Percentiles rank a stretch among this genome's conserved stretches.
phyloP scores from a whole-genome alignment of 2,329 filamentous ascomycete species.

The Raffaelea albimanens region DNA sequence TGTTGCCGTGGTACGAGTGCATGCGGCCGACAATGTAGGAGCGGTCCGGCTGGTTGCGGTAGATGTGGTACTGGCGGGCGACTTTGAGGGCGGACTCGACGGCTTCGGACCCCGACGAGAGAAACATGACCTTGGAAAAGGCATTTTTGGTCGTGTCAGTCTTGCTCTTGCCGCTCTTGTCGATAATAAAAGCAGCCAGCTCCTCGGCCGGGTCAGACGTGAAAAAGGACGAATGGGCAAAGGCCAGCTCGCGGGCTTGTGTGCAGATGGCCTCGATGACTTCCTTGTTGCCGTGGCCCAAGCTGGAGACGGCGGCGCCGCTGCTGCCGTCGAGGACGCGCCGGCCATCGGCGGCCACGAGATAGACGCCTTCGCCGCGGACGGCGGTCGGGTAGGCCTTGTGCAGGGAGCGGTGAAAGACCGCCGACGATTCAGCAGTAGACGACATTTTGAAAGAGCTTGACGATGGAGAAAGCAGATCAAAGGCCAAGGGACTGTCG shows the following conservation, averaged over 20 bases:
- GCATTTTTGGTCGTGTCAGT: constrained; percentile 10
- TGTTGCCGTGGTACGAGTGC: no score
- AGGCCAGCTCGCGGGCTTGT: constrained; percentile 31
- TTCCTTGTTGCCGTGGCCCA: constrained; percentile 57
- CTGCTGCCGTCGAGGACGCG: constrained; percentile 62
- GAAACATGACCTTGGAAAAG: constrained; percentile 28
- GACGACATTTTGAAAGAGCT: no score
- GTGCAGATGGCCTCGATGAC: constrained; percentile 49
- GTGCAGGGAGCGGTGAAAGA: constrained; percentile 7
- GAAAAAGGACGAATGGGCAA: constrained; percentile 36
- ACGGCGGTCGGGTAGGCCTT: constrained; percentile 2
- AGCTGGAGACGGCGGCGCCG: constrained; percentile 62
- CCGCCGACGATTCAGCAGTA: no score
- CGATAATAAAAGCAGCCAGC: constrained; percentile 16
- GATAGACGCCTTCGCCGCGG: constrained; percentile 1
- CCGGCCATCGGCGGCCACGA: constrained; percentile 28
- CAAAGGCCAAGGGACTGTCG: no score
- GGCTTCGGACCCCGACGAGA: constrained; percentile 50
- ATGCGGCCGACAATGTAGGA: constrained; percentile 56
- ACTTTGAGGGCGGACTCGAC: constrained; percentile 62
- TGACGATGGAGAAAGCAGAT: no score
- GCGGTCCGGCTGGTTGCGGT: constrained; percentile 41
- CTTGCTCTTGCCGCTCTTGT: constrained; percentile 2
- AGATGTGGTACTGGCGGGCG: constrained; percentile 55
- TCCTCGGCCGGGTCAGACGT: constrained; percentile 42